Evolutionary conservation across 352 stramenopile species (phyloP).

Genomic region (Phytophthora meadii): DNA sequence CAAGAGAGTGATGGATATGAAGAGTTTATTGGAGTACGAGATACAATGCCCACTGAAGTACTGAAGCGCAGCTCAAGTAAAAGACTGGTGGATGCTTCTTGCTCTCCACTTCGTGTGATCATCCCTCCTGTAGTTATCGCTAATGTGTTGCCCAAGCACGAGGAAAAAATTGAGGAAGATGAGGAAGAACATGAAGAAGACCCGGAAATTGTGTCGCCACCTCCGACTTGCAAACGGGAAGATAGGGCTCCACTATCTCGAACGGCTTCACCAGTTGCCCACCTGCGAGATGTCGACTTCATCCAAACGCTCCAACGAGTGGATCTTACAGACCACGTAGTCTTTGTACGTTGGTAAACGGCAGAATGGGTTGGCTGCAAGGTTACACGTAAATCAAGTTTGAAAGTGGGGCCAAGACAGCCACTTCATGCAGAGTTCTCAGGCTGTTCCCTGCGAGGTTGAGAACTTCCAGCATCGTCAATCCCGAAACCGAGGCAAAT

Average conservation of each 20-base stretch:
- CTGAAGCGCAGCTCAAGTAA: slow-evolving; percentile 27
- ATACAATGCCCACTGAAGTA: slow-evolving; percentile 14
- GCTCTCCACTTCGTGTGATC: slow-evolving; percentile 35
- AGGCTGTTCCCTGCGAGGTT: slow-evolving; percentile 82
- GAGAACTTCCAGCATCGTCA: slow-evolving; percentile 65
- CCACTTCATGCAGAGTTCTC: slow-evolving; percentile 70
- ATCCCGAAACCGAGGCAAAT: slow-evolving; percentile 63
- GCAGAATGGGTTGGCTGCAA: slow-evolving; percentile 79
- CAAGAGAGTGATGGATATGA: slow-evolving; percentile 6
- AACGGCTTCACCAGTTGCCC: slow-evolving; percentile 12
- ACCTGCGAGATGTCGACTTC: slow-evolving; percentile 49
- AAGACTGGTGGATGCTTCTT: slow-evolving; percentile 36
- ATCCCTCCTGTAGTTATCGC: slow-evolving; percentile 18
- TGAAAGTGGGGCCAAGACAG: slow-evolving; percentile 55
- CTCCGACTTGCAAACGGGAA: slow-evolving; percentile 44
- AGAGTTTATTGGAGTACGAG: slow-evolving; percentile 8
- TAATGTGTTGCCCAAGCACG: background rate
- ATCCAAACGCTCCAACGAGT: slow-evolving; percentile 69
- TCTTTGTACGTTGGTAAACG: slow-evolving; percentile 79
- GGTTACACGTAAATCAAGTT: slow-evolving; percentile 71
- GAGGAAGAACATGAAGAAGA: slow-evolving; percentile 4
- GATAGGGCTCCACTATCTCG: slow-evolving; percentile 58
- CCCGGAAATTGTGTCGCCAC: slow-evolving; percentile 17
- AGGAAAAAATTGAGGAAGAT: background rate
- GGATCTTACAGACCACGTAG: slow-evolving; percentile 74